A percentile compares a stretch with the other conserved stretches of the same genome.
Conservation (phyloP, 2,329 filamentous ascomycete genomes). For the Xylaria sp. region DNA sequence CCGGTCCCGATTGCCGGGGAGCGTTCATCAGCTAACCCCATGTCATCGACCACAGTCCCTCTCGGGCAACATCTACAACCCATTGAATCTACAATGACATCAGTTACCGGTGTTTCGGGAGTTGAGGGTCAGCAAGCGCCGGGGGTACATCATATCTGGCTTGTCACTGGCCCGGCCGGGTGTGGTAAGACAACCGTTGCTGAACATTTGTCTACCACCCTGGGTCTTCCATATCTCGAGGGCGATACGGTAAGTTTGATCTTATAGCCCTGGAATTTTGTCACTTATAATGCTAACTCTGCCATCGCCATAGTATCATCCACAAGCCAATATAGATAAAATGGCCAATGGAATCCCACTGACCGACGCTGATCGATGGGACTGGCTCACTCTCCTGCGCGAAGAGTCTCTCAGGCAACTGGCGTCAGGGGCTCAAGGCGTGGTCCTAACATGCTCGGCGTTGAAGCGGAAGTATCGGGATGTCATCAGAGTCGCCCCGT, state of each 20-base stretch:
- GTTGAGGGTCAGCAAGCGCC: conserved; percentile 44
- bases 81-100: conserved; percentile 48
- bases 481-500: conserved; percentile 83
- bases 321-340: conserved; percentile 84
- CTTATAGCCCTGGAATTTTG: background rate
- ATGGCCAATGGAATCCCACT: conserved; percentile 87
- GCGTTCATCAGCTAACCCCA: conserved; percentile 48
- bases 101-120: conserved; percentile 47
- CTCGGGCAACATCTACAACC: conserved; percentile 47
- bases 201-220: conserved; percentile 68
- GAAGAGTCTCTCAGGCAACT: conserved; percentile 71
- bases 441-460: conserved; percentile 96
- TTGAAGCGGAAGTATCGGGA: conserved; percentile 98
- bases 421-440: conserved; percentile 70
- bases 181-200: conserved; percentile 84
- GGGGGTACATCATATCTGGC: conserved; percentile 76
- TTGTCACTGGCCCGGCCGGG: conserved; percentile 82
- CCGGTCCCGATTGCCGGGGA: conserved; percentile 59
- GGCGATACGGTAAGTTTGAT: conserved; percentile 74
- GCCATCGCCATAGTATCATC: conserved; percentile 70
- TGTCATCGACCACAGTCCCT: conserved; percentile 47
- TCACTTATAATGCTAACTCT: conserved; percentile 11
- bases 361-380: conserved; percentile 95
- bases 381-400: conserved; percentile 87
- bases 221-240: conserved; percentile 78